Base-by-base conservation (phyloP, 2,329 filamentous ascomycete genomes). In the Hypomyces rosellus region DNA sequence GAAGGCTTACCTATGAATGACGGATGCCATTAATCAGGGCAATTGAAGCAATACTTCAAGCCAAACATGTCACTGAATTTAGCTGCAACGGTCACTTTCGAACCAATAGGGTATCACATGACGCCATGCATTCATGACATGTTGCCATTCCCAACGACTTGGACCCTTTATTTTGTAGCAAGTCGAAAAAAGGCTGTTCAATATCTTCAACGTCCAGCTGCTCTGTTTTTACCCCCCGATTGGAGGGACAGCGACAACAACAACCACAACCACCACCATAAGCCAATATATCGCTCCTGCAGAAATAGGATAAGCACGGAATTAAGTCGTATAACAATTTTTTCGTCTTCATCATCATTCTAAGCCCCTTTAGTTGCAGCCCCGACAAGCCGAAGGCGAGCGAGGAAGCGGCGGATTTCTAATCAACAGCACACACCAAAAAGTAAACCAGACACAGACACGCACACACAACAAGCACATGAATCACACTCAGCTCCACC, bases 81-180 rank as follows among this genome's bases (percentile, higher is more conserved):
- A n/a, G 13, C 13, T 38, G 3, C 36, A 16, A 38, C 36, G 36
- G 36, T 9, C 13, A 5, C 8, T 38, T 38, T 38, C n/a, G 14
- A 38, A n/a, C 14, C 36, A 38, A 38, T 13, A 22, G 22, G 14
- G 20, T 34, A 44, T 20, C 13, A 45, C 41, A 52, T 52, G 50
- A 46, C 50, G 50, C 50, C 38, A 52, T 52, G 41, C 50, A 50
- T 36, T 48, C 50, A 37, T 37, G 16, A 34, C 46, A 52, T 52
- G 50, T 49, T 50, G 47, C 50, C 50, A 52, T 52, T 33, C 16
- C 33, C 47, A 49, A 44, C 50, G 48, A 18, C 3, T 43, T 25
- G 34, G 40, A 18, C 30, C 20, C 30, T 34, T 16, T n/a, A 38
- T 14, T n/a, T 38, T 38, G 20, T 20, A 20, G 3, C 20, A 20